Base-by-base conservation (phyloP, 768 basidiomycete species). In the Lepiota brunneoincarnata region DNA sequence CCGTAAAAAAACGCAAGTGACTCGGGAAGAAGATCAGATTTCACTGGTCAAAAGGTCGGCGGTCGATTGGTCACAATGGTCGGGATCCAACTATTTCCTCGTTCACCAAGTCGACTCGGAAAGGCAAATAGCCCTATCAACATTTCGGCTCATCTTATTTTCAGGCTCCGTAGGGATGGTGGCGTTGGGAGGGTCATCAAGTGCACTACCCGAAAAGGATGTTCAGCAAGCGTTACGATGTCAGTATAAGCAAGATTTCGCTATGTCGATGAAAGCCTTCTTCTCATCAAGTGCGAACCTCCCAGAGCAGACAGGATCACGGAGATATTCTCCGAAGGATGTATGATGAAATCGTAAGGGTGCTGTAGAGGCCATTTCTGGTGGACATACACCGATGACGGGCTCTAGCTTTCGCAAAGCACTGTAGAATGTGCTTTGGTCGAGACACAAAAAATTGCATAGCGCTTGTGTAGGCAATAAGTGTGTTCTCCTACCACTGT, bases 321-420 rank as follows among this genome's bases (percentile, higher is more conserved):
- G 38, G 14, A 50, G 37, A 26, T 24, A 50, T 4, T 50, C 49
- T n/a, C 11, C 24, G 17, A 50, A 50, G 17, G 49, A 50, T 17
- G 49, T 15, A 17, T 50, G 49, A 21, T 39, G 26, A 18, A 50
- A 50, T 17, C 49, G 49, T 10, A 50, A 39, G 3, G 9, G 24
- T 1, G 12, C 15, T 17, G 26, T 11, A 1, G 49, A 39, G 38
- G 49, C 49, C 12, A 39, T n/a, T 17, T 40, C 49, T 17, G 49
- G 49, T 7, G 38, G 23, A 1, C 37, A 37, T n/a, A 50, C 23
- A 4, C 24, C 38, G 24, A 50, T n/a, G 2, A 50, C 49, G 2
- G 48, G 38, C 14, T 50, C 24, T 5, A 50, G 23, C 18, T 39
- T 50, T n/a, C 38, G 39, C 26, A 50, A 18, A 26, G 49, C 37